Base-by-base conservation (phyloP, 768 basidiomycete genomes). In the Coprinellus aureogranulatus region DNA sequence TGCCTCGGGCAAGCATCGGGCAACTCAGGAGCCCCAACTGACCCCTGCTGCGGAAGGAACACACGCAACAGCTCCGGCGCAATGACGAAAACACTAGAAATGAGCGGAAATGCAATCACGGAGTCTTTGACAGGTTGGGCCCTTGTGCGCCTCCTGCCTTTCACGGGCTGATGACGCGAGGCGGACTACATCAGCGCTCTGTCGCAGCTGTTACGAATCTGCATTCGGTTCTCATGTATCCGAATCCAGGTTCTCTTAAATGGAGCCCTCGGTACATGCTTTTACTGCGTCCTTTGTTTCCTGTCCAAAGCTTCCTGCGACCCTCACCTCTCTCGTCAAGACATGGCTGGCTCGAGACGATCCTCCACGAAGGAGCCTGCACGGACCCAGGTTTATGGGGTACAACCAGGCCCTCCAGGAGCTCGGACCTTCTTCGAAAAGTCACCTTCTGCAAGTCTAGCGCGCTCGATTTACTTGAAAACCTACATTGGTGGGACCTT, bases 391-490 rank as follows among this genome's bases (percentile, higher is more conserved):
- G 12, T 23, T 25, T 49, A 12, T n/a, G 14, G 6, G 28, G 25
- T 6, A 6, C n/a, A n/a, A n/a, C 10, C 47, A 8, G 25, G 25
- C 8, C 25, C 27, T 18, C 34, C 18, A n/a, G 55, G 55, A n/a
- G 18, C 30, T 3, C 41, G 42, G 18, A 20, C 44, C 9, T 53
- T 58, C 51, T 58, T 58, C 44, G 50, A 53, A 30, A 54, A 74
- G 61, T 61, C 75, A 68, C 73, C 75, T 56, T 26, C 18, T 30
- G 52, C 42, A 18, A 53, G 23, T n/a, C 22, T 23, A 11, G 70
- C 71, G 16, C 74, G 83, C 22, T 64, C 53, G 23, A 57, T 65
- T 9, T 85, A 82, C 70, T 54, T 80, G 46, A 77, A 68, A 61
- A 72, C 73, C 2, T 69, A 82, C 48, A 4, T 77, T 8, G 57